Evolutionary conservation across 768 basidiomycete species (phyloP).

Genomic region (Boletus sensibilis): DNA sequence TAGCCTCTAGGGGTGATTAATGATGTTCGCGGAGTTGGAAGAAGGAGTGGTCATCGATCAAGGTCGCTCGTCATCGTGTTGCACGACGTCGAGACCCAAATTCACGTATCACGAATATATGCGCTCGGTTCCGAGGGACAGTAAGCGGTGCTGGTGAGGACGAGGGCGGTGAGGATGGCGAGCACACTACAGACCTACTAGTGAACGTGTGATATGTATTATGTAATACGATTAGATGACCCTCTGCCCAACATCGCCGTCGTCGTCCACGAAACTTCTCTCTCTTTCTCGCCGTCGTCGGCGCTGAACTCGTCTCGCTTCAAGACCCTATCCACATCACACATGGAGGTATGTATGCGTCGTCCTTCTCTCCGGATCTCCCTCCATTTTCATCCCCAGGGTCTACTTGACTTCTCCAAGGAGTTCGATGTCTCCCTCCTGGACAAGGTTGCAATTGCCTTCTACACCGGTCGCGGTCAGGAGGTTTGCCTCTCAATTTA

Average conservation of each 20-base stretch:
- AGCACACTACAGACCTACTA: neutral
- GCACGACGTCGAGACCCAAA: neutral
- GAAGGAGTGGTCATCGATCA: neutral
- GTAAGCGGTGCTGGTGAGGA: neutral
- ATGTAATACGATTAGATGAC: constrained; percentile 38
- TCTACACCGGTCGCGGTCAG: constrained; percentile 81
- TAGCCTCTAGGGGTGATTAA: constrained; percentile 1
- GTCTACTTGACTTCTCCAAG: constrained; percentile 87
- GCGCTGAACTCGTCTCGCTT: neutral
- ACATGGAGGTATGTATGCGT: constrained; percentile 39
- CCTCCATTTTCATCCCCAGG: constrained; percentile 43
- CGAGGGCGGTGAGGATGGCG: neutral
- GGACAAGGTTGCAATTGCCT: constrained; percentile 90
- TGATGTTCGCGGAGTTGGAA: constrained; percentile 18
- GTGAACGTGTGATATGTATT: constrained; percentile 28
- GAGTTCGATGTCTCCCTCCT: constrained; percentile 92
- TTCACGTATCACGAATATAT: neutral
- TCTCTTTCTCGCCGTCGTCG: constrained; percentile 12
- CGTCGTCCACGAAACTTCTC: constrained; percentile 19
- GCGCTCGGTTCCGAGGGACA: neutral
- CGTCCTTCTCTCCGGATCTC: neutral
- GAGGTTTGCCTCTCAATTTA: constrained; percentile 56
- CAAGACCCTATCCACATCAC: constrained; percentile 17
- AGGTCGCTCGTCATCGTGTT: constrained; percentile 12
- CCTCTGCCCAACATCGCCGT: constrained; percentile 34